These are phyloP conservation scores for Heterobasidion irregulare DNA, from an alignment of 1,284 basidiomycete genomes.

Conservation along the genomic window DNA sequence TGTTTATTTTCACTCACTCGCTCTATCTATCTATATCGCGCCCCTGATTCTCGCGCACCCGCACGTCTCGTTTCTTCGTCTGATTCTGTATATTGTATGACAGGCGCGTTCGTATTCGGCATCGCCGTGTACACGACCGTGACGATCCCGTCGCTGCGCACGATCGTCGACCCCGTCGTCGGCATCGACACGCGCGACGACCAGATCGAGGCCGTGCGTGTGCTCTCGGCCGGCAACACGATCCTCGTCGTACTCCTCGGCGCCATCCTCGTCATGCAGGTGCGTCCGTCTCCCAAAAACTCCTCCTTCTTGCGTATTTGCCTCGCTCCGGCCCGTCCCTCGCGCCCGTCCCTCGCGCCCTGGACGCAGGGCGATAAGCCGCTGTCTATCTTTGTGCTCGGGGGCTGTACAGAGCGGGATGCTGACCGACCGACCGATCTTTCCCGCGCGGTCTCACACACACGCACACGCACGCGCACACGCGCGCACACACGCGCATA, in stretches of 20 bases:
- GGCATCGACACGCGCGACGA: conserved; percentile 53
- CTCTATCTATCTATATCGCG: background rate
- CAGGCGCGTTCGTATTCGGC: conserved; percentile 69
- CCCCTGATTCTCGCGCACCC: background rate
- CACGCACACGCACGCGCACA: too few relatives aligned
- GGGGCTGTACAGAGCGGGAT: too few relatives aligned
- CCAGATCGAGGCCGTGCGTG: conserved; percentile 67
- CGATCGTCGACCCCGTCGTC: conserved; percentile 50
- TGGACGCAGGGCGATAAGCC: background rate
- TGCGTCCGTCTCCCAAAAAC: conserved; percentile 23
- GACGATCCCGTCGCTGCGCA: conserved; percentile 67
- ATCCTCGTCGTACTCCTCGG: conserved; percentile 66
- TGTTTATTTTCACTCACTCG: background rate
- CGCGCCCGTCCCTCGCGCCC: background rate
- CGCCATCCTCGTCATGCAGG: conserved; percentile 65
- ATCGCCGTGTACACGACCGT: conserved; percentile 77
- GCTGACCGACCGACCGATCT: too few relatives aligned
- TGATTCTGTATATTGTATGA: background rate
- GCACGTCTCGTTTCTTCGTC: background rate
- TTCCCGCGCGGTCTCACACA: too few relatives aligned
- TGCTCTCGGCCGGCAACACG: conserved; percentile 79
- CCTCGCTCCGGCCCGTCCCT: background rate
- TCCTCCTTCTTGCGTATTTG: conserved; percentile 3
- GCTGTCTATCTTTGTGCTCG: background rate
- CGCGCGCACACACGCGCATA: too few relatives aligned